Base-by-base conservation (phyloP, 169 alveolate species). In the Condylostoma magnum region DNA sequence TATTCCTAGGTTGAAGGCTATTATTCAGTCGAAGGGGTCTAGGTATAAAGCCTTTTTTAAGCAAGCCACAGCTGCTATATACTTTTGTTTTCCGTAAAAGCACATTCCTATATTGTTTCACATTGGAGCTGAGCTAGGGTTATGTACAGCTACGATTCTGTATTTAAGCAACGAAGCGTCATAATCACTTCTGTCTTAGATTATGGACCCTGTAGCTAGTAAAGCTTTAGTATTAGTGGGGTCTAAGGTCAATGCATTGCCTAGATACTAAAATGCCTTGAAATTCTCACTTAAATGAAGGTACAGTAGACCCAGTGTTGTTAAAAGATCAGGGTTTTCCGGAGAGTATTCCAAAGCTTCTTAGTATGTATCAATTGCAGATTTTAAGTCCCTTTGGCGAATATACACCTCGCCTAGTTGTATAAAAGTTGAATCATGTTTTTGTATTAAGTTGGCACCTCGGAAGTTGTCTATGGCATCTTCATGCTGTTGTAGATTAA, bases 91-190 rank as follows among this genome's bases (percentile, higher is more conserved):
- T 31, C 96, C 96, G 58, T 85, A 92, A 87, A 85, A 94, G 76
- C 95, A 89, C 96, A 94, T 90, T 5, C 96, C 98, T 15, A 94
- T 81, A 78, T 94, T 94, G 84, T 92, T 94, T 96, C 97, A 92
- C 6, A 94, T 70, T 51, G 90, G 90, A 0, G 96, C 94, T 0
- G 96, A 88, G 66, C 86, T 90, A 2, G 95, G 96, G 69, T 91
- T 90, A 50, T 87, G 79, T 5, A 58, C 85, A 31, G 92, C 94
- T 4, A 92, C 90, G 15, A 88, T 91, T 44, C 94, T 82, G 36
- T 91, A 88, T 74, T 87, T 83, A 18, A 83, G 38, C 47, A 86
- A 69, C 15, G 96, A 92, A 12, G 90, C 93, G 55, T 91, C 95
- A 80, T 82, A 83, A 57, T 83, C 85, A 4, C 83, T 65, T 46